phyloP scores from a whole-genome alignment of 2,329 filamentous ascomycete species.

The Myrmaecium sp. region DNA sequence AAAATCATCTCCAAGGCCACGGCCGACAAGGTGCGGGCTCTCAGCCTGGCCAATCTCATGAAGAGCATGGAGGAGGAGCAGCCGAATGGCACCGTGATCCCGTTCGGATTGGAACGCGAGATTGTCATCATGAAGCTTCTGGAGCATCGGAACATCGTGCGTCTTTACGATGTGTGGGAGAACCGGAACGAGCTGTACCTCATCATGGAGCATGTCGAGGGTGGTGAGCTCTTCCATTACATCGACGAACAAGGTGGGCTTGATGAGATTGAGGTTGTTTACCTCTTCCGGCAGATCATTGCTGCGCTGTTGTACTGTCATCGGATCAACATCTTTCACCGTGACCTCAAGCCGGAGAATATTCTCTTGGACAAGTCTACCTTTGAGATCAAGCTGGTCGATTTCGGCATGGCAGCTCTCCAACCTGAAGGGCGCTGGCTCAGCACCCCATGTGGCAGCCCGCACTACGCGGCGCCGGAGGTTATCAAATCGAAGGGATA shows the following conservation, averaged over 20 bases:
- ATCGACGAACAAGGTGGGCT: conserved; percentile 61
- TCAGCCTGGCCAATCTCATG: conserved; percentile 71
- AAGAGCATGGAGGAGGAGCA: conserved; percentile 46
- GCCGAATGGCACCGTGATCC: conserved; percentile 51
- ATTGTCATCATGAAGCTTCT: conserved; percentile 95
- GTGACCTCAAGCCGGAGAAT: conserved; percentile 93
- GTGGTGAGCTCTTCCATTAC: conserved; percentile 72
- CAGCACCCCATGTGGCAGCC: conserved; percentile 83
- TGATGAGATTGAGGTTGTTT: conserved; percentile 62
- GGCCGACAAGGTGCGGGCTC: conserved; percentile 64
- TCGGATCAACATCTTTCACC: conserved; percentile 85
- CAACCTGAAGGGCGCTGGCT: conserved; percentile 66
- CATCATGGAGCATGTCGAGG: conserved; percentile 81
- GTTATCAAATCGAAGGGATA: conserved; percentile 65
- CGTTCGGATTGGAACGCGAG: conserved; percentile 80
- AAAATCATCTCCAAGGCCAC: conserved; percentile 82
- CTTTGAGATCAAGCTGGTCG: conserved; percentile 76
- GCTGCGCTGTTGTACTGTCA: conserved; percentile 87
- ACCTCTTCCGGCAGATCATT: conserved; percentile 84
- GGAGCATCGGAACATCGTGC: conserved; percentile 87
- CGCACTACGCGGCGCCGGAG: conserved; percentile 91
- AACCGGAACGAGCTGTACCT: conserved; percentile 93
- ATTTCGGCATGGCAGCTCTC: conserved; percentile 94
- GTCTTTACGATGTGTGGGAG: conserved; percentile 94
- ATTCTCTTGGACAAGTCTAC: conserved; percentile 61